A percentile compares a stretch with the other conserved stretches of the same genome.
Evolutionary conservation across 768 basidiomycete genomes (phyloP).

Genomic region (Podaxis sp.): DNA sequence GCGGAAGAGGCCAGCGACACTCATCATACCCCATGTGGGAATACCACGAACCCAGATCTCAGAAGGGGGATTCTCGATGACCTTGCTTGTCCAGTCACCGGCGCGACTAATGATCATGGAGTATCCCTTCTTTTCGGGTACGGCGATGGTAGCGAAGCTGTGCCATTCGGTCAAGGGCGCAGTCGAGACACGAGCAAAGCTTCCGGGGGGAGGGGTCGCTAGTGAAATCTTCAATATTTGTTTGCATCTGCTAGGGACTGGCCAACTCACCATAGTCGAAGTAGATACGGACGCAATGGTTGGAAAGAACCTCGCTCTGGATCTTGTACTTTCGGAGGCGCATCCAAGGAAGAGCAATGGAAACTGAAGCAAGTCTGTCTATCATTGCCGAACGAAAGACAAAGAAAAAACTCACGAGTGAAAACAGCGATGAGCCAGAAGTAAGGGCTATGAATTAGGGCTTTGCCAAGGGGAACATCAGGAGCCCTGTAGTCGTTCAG

Average conservation of each 20-base stretch:
- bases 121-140: slow-evolving; percentile 37
- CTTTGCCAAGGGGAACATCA: slow-evolving; percentile 32
- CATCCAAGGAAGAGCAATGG: slow-evolving; percentile 48
- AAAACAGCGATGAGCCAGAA: slow-evolving; percentile 41
- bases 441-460: slow-evolving; percentile 38
- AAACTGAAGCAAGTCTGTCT: slow-evolving; percentile 26
- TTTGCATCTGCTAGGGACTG: slow-evolving; percentile 21
- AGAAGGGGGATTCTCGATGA: slow-evolving; percentile 43
- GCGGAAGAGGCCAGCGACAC: slow-evolving; percentile 45
- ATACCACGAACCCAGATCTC: slow-evolving; percentile 53
- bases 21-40: slow-evolving; percentile 45
- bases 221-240: not conserved
- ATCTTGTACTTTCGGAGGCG: slow-evolving; percentile 45
- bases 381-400: slow-evolving; percentile 14
- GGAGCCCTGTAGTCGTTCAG: slow-evolving; percentile 27
- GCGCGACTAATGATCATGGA: slow-evolving; percentile 51
- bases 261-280: slow-evolving; percentile 43
- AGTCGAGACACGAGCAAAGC: slow-evolving; percentile 21
- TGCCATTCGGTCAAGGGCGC: slow-evolving; percentile 47
- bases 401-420: slow-evolving; percentile 15
- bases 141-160: slow-evolving; percentile 39
- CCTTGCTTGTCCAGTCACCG: slow-evolving; percentile 51
- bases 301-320: slow-evolving; percentile 46
- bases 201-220: slow-evolving; percentile 15
- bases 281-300: slow-evolving; percentile 49